A percentile compares a stretch with the other conserved stretches of the same genome.
phyloP scores from a whole-genome alignment of 1,139 yeast genomes.

The Pneumocystis murina region DNA sequence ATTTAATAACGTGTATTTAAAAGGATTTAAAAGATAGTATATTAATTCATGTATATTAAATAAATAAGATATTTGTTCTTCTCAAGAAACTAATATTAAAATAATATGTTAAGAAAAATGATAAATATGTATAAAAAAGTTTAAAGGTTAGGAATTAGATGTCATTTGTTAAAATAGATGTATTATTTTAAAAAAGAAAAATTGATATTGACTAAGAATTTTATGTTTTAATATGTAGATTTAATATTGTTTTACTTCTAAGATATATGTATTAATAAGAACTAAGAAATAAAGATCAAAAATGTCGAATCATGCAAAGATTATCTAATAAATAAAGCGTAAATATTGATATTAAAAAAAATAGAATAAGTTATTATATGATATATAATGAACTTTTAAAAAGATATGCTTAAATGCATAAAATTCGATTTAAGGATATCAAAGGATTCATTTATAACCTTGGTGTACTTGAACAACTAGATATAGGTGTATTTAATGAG shows the following conservation, averaged over 20 bases:
- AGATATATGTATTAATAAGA: not conserved
- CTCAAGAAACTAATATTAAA: no score
- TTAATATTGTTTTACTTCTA: no score
- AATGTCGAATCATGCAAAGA: not conserved
- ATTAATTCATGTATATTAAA: not conserved
- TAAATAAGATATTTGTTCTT: not conserved
- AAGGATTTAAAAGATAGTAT: not conserved
- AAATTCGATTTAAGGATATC: not conserved
- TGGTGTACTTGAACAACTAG: conserved; percentile 10
- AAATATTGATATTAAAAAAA: not conserved
- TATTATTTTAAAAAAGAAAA: no score
- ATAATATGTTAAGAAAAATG: no score
- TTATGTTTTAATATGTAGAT: no score
- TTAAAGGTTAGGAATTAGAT: not conserved
- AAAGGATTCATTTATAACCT: not conserved
- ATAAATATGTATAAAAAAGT: no score
- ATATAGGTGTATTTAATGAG: conserved; percentile 28
- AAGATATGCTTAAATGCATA: not conserved
- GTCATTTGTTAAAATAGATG: no score
- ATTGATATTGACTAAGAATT: no score
- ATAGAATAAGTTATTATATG: no score
- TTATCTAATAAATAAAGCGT: not conserved
- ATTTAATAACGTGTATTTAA: not conserved
- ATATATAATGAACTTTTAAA: not conserved
- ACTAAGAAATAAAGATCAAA: not conserved